Conservation (phyloP, 2,329 filamentous ascomycete genomes). For the Phialophora tarda region DNA sequence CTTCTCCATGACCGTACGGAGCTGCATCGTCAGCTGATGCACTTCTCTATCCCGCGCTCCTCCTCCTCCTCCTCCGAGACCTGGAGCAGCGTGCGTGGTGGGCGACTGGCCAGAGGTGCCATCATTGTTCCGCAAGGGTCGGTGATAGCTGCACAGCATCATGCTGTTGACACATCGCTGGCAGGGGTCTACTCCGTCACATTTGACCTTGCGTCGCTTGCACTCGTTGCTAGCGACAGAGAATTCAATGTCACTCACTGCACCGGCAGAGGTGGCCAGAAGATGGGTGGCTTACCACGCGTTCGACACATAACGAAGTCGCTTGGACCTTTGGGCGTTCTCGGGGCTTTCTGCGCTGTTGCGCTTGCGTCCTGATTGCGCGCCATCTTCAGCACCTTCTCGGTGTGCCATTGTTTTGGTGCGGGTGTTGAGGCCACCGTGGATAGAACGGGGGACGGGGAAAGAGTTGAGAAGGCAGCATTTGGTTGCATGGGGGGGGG, state of each 20-base stretch:
- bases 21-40: not conserved
- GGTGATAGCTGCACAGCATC: constrained; percentile 14
- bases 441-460: not conserved
- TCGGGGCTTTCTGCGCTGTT: not conserved
- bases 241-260: not conserved
- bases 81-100: not conserved
- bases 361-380: not conserved
- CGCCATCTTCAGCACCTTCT: not conserved
- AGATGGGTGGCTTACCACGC: constrained; percentile 16
- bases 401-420: not conserved
- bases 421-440: not conserved
- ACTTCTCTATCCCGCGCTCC: not conserved
- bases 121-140: constrained; percentile 4
- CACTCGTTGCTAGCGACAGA: constrained; percentile 66
- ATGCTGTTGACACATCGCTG: constrained; percentile 59
- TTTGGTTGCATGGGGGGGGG: too few relatives aligned
- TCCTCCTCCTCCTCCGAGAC: not conserved
- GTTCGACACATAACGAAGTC: constrained; percentile 20
- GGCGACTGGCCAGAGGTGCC: not conserved
- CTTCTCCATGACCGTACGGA: not conserved
- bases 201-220: constrained; percentile 77
- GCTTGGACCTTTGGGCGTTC: not conserved
- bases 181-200: constrained; percentile 72
- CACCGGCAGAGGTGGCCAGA: not conserved
- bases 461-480: not conserved